phyloP scores from a whole-genome alignment of 2,329 filamentous ascomycete species.

The Stylonectria norvegica region DNA sequence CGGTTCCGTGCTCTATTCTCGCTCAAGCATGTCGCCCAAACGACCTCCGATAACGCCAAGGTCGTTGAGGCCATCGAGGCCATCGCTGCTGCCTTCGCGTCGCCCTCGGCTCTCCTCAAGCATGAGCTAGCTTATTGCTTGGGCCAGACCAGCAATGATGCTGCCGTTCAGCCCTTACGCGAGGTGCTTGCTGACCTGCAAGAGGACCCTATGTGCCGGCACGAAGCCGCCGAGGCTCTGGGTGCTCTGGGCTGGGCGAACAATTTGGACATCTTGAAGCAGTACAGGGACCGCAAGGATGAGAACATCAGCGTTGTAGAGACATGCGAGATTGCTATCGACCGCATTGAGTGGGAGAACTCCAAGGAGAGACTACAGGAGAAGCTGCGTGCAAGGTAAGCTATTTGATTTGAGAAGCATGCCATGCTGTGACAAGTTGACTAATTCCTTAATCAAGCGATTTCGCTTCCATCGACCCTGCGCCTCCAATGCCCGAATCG shows the following conservation, averaged over 20 bases:
- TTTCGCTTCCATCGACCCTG: slow-evolving; percentile 93
- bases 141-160: slow-evolving; percentile 78
- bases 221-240: slow-evolving; percentile 93
- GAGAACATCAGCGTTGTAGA: slow-evolving; percentile 83
- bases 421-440: slow-evolving; percentile 17
- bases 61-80: slow-evolving; percentile 61
- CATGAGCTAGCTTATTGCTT: slow-evolving; percentile 97
- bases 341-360: slow-evolving; percentile 90
- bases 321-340: slow-evolving; percentile 95
- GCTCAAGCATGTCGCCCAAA: slow-evolving; percentile 84
- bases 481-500: slow-evolving; percentile 78
- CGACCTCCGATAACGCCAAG: slow-evolving; percentile 58
- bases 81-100: slow-evolving; percentile 82
- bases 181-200: slow-evolving; percentile 69
- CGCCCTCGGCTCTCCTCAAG: slow-evolving; percentile 85
- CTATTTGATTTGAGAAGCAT: slow-evolving; percentile 5
- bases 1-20: slow-evolving; percentile 97
- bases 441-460: slow-evolving; percentile 57
- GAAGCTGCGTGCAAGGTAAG: slow-evolving; percentile 76
- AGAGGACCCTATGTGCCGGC: slow-evolving; percentile 94
- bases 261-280: slow-evolving; percentile 70
- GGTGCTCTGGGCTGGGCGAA: slow-evolving; percentile 76
- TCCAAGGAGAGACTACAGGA: slow-evolving; percentile 68
- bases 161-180: slow-evolving; percentile 69
- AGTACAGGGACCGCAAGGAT: slow-evolving; percentile 68